A percentile compares a stretch with the other conserved stretches of the same genome.
Evolutionary conservation across 495 filamentous ascomycete species (phyloP).

Genomic region (Lentithecium fluviatile): DNA sequence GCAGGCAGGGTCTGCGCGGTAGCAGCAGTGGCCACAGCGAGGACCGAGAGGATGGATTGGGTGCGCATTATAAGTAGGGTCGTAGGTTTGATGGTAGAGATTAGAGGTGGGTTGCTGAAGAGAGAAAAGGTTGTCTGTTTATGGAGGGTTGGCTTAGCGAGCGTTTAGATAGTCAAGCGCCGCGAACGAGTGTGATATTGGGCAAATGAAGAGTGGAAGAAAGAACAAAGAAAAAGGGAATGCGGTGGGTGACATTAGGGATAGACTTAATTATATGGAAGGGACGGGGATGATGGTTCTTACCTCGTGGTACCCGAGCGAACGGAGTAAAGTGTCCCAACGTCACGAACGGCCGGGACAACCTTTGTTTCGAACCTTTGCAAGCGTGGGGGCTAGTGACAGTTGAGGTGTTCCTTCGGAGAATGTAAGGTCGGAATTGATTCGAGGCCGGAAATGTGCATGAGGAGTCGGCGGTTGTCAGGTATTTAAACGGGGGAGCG

Average conservation of each 20-base stretch:
- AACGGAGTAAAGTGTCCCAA: too few species aligned
- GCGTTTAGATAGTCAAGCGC: slow-evolving; percentile 2
- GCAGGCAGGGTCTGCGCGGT: slow-evolving; percentile 29
- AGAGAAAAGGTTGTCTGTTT: background rate
- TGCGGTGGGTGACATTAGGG: too few species aligned
- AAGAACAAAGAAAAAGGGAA: background rate
- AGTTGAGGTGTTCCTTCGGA: too few species aligned
- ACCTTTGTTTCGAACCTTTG: too few species aligned
- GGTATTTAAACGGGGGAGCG: too few species aligned
- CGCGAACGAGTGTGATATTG: background rate
- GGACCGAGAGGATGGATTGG: slow-evolving; percentile 42
- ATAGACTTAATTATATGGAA: background rate
- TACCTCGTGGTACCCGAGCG: too few species aligned
- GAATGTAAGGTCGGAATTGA: background rate
- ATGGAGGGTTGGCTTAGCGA: background rate
- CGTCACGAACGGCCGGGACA: too few species aligned
- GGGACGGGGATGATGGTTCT: too few species aligned
- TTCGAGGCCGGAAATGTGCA: background rate
- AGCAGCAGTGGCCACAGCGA: slow-evolving; percentile 48
- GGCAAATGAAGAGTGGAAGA: background rate
- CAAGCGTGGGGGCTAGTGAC: too few species aligned
- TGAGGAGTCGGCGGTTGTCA: background rate
- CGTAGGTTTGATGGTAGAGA: slow-evolving; percentile 15
- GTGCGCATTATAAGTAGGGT: slow-evolving; percentile 44
- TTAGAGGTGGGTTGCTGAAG: background rate